phyloP scores from a whole-genome alignment of 345 rosid genomes.

The Moricandia moricandioides region DNA sequence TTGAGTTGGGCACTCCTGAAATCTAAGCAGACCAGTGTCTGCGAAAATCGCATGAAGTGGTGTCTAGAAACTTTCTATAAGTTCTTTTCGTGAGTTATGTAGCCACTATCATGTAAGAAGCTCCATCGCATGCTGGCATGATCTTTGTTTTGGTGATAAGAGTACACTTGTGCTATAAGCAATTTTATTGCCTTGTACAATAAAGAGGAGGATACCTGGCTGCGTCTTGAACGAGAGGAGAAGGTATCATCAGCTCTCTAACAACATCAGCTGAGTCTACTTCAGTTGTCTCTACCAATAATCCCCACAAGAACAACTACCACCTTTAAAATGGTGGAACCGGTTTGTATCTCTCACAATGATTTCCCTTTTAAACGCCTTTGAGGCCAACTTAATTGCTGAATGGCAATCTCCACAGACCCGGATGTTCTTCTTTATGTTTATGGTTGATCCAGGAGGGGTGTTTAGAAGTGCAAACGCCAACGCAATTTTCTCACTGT shows the following conservation, averaged over 20 bases:
- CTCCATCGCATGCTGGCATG: neutral
- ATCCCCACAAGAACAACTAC: conserved; percentile 61
- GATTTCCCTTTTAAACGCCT: conserved; percentile 49
- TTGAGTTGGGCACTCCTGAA: neutral
- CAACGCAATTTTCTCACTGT: conserved; percentile 73
- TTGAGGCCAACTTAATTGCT: conserved; percentile 61
- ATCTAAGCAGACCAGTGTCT: too few relatives aligned
- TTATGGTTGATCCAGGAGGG: conserved; percentile 55
- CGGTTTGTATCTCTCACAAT: conserved; percentile 67
- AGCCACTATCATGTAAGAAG: neutral
- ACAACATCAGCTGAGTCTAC: conserved; percentile 34
- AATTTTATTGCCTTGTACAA: neutral
- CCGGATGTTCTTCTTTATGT: conserved; percentile 65
- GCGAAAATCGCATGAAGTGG: neutral
- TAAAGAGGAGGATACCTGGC: conserved; percentile 50
- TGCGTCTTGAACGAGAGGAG: conserved; percentile 84
- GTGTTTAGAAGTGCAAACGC: conserved; percentile 67
- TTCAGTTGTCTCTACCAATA: conserved; percentile 49
- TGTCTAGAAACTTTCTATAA: neutral
- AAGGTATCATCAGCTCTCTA: conserved; percentile 89
- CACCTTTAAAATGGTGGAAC: conserved; percentile 63
- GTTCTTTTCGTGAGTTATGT: neutral
- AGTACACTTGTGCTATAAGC: neutral
- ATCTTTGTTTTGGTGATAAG: neutral
- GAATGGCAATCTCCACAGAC: conserved; percentile 72